Evolutionary conservation across 2,329 filamentous ascomycete genomes (phyloP).

Genomic region (Botrytis deweyae): DNA sequence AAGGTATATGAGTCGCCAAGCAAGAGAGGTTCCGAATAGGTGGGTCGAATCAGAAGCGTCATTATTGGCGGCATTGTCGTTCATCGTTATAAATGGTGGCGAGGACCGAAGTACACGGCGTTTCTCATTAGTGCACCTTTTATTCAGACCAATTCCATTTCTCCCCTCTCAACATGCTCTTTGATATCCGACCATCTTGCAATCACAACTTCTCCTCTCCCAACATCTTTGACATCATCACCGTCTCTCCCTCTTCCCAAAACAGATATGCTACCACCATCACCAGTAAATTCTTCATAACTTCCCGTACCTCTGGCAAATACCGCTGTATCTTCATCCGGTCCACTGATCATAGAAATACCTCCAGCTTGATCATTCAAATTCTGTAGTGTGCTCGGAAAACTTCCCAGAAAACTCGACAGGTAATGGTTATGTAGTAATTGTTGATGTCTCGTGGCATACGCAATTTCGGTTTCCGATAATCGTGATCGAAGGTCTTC

Average conservation of each 20-base stretch:
- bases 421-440: conserved; percentile 83
- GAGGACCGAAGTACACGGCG: too few species aligned
- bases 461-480: conserved; percentile 74
- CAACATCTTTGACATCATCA: conserved; percentile 58
- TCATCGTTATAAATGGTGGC: not conserved
- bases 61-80: not conserved
- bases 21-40: too few species aligned
- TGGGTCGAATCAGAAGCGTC: not conserved
- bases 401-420: conserved; percentile 77
- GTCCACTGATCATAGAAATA: conserved; percentile 86
- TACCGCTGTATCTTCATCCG: conserved; percentile 79
- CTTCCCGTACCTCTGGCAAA: conserved; percentile 70
- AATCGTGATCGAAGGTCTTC: conserved; percentile 59
- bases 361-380: conserved; percentile 89
- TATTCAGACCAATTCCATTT: conserved; percentile 31
- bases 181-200: conserved; percentile 43
- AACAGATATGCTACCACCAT: conserved; percentile 81
- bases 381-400: conserved; percentile 75
- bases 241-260: conserved; percentile 65
- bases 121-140: not conserved
- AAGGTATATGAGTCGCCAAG: not conserved
- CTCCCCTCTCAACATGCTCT: conserved; percentile 28
- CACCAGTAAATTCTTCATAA: conserved; percentile 58
- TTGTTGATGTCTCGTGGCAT: conserved; percentile 80
- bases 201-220: conserved; percentile 36